Base-by-base conservation (phyloP, 2,329 filamentous ascomycete species). In the Sporothrix globosa region DNA sequence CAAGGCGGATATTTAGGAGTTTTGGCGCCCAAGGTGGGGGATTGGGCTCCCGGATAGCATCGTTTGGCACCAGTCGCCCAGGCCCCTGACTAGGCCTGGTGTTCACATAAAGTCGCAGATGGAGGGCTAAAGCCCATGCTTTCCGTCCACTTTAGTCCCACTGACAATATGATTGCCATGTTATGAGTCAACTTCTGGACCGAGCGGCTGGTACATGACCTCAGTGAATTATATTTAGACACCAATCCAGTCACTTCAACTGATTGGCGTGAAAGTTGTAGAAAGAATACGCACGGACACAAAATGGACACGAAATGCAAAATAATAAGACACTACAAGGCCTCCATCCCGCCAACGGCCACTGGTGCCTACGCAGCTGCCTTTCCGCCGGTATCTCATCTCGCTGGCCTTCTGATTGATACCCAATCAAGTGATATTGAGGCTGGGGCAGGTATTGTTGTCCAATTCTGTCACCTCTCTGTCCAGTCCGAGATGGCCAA, bases 11-110 rank as follows among this genome's bases (percentile, higher is more conserved):
- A 5, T 48, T 50, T 50, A 30, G 7, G 2, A 3, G 17, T 6
- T n/a, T 71, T 53, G 48, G 7, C 39, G 63, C 68, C 70, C 67
- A 67, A 71, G 17, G 27, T 60, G 67, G 67, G 67, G 13, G 52
- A 69, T 71, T 69, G 67, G 70, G 70, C 70, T 67, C 27, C 21
- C 21, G 14, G 46, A n/a, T 46, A 63, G 17, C 24, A 66, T 60
- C 13, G 11, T 24, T 11, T 6, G 34, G 41, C 27, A 48, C 30
- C 58, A 24, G 21, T 13, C n/a, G 41, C n/a, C 34, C 11, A 11
- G 34, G 4, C n/a, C 27, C 21, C 7, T 34, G 3, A 34, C 34
- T 61, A 34, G 7, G 14, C 56, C n/a, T 41, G 56, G 19, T 34
- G 34, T 21, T 34, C 34, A 34, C 34, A 6, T 34, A 34, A 34